Percentiles rank a stretch among this genome's conserved stretches.
phyloP scores from a whole-genome alignment of 2,329 filamentous ascomycete genomes.

The Colletotrichum godetiae region DNA sequence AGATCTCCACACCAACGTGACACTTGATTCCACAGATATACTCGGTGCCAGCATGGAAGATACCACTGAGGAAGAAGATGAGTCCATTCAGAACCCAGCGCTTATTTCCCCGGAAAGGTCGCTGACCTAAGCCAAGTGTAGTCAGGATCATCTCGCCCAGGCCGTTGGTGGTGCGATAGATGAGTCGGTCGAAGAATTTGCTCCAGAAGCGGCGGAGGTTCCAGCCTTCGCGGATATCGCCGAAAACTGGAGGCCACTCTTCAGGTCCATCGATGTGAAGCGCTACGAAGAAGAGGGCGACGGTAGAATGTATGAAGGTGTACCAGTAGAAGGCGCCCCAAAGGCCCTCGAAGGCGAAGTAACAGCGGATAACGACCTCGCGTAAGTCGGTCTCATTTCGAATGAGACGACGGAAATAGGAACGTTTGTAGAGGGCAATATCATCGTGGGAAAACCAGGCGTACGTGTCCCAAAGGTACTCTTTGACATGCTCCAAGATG shows the following conservation, averaged over 20 bases:
- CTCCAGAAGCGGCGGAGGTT: conserved; percentile 36
- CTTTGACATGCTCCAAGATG: background rate
- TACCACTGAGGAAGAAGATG: conserved; percentile 27
- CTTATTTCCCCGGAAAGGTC: conserved; percentile 12
- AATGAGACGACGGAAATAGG: conserved; percentile 24
- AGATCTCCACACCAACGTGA: conserved; percentile 22
- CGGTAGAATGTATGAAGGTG: conserved; percentile 5
- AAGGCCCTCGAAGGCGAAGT: conserved; percentile 15
- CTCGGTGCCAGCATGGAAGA: conserved; percentile 25
- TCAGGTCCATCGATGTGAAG: conserved; percentile 31
- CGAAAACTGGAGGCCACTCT: conserved; percentile 38
- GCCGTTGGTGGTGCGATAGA: conserved; percentile 30
- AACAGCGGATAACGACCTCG: conserved; percentile 15
- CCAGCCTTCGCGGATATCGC: conserved; percentile 35
- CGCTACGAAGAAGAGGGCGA: conserved; percentile 22
- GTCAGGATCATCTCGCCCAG: conserved; percentile 22
- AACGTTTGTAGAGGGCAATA: background rate
- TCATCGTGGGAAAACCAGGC: background rate
- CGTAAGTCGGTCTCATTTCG: background rate
- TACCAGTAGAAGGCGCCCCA: conserved; percentile 34
- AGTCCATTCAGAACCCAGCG: conserved; percentile 34
- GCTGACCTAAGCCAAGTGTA: background rate
- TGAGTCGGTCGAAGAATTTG: conserved; percentile 37
- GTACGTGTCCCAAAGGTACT: background rate
- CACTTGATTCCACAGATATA: conserved; percentile 14